Percentiles rank a stretch among this genome's conserved stretches.
These are phyloP conservation scores for Perkinsus marinus DNA, from an alignment of 169 alveolate species.

Conservation along the genomic window DNA sequence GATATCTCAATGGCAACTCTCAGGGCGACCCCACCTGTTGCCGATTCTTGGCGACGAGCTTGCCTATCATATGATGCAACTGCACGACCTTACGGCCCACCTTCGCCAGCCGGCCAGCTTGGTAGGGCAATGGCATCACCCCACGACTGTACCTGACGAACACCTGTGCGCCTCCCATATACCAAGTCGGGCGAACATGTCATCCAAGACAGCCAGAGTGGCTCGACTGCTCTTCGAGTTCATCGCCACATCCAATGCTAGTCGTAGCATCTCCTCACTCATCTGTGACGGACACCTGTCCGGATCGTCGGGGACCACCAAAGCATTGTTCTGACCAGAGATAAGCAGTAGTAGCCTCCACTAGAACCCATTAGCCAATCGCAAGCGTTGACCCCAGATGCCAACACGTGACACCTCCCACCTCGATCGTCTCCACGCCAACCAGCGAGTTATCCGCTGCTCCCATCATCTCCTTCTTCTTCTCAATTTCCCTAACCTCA, in stretches of 20 bases:
- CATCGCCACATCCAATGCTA: not conserved
- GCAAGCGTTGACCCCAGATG: no score
- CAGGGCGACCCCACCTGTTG: slow-evolving; percentile 18
- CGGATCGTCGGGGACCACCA: not conserved
- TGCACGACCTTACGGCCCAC: not conserved
- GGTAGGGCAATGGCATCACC: not conserved
- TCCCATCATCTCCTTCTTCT: not conserved
- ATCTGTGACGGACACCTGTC: not conserved
- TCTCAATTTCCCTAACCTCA: not conserved
- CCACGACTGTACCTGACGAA: not conserved
- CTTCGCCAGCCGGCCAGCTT: not conserved
- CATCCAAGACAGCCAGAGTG: not conserved
- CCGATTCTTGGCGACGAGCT: slow-evolving; percentile 11
- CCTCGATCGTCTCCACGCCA: not conserved
- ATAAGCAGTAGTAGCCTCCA: not conserved
- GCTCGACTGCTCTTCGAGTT: not conserved
- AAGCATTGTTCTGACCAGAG: not conserved
- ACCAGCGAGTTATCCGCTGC: not conserved
- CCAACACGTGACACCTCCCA: no score
- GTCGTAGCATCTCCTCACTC: not conserved
- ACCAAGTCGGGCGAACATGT: not conserved
- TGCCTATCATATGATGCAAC: not conserved
- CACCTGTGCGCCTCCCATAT: no score
- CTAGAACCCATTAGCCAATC: no score
- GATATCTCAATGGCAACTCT: no score